Evolutionary conservation across 805 yeast species (phyloP).

Genomic region (Hanseniaspora taiwanica): DNA sequence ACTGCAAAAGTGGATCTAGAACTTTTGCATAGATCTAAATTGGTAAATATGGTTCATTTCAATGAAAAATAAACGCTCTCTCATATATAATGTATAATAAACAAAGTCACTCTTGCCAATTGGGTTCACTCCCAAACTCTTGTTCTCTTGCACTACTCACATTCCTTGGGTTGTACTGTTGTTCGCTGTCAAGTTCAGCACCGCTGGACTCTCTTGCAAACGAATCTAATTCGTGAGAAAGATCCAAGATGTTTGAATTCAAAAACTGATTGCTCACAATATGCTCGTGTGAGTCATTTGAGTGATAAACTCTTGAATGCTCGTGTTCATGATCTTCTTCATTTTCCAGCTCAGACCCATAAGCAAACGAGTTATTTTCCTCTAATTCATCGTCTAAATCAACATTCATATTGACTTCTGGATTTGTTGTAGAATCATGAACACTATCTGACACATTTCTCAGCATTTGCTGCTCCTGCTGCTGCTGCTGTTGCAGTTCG

Average conservation of each 20-base stretch:
- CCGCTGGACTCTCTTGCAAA: constrained; percentile 3
- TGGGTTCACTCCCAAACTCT: background rate
- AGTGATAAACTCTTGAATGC: background rate
- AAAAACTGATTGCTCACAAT: background rate
- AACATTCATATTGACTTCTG: constrained; percentile 4
- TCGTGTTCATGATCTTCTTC: constrained; percentile 10
- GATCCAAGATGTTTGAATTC: background rate
- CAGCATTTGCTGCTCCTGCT: constrained; percentile 1
- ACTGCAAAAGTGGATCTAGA: constrained; percentile 69
- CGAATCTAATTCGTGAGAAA: constrained; percentile 2
- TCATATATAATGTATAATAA: constrained; percentile 1
- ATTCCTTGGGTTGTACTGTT: background rate
- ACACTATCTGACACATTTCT: background rate
- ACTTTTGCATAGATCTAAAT: constrained; percentile 7
- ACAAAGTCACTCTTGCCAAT: background rate
- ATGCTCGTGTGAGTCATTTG: background rate
- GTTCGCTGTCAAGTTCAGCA: background rate
- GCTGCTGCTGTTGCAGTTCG: background rate
- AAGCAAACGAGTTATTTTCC: constrained; percentile 21
- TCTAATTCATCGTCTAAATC: constrained; percentile 38
- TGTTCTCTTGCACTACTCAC: too few relatives aligned
- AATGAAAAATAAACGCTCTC: constrained; percentile 2
- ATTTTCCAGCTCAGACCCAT: constrained; percentile 14
- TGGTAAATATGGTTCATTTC: constrained; percentile 17
- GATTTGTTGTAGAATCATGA: too few relatives aligned